Evolutionary conservation across 1,284 basidiomycete genomes (phyloP), one percentile per base, ranked within the genome.

Genomic region (Papiliotrema laurentii): DNA sequence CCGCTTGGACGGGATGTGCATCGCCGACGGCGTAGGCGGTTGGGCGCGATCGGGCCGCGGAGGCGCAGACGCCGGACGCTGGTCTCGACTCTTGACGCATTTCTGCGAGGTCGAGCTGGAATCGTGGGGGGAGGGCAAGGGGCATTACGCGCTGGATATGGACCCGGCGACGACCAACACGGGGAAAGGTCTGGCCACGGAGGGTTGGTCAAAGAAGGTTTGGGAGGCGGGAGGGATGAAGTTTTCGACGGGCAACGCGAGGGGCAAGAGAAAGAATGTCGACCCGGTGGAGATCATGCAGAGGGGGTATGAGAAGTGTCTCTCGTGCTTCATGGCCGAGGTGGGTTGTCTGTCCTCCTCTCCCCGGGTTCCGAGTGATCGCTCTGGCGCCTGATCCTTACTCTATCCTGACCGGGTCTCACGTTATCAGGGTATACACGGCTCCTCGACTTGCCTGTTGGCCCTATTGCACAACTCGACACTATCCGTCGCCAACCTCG

Each of bases 401-500:
- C 19, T 16, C 24, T 13, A 43, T 28, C 7, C 28, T 26, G 27
- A 41, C 30, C n/a, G 19, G 26, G 26, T 38, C 14, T 28, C 26
- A 4, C 22, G 34, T 34, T 19, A 39, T 18, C 57, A 79, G 70
- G 79, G 80, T 16, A 74, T 80, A 28, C 71, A 74, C 53, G 80
- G 80, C 13, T 77, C 78, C 3, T 78, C 79, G 24, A 81, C 77
- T 9, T 80, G 79, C 24, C 67, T 81, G 0, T 61, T 82, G 4
- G 81, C 80, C 0, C 61, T 81, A 25, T 70, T 83, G 16, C 71
- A 81, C 37, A 82, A 86, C 49, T 85, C 88, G 10, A 84, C 91
- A 43, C 79, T 97, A 37, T 82, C 84, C 46, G 85, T 97, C 28
- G 93, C 92, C 1, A 92, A 97, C 63, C 73, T 97, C 7, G 93